Percentiles rank a stretch among this genome's conserved stretches.
phyloP scores from a whole-genome alignment of 306 rosid genomes.

The Pyrus bretschneideri region DNA sequence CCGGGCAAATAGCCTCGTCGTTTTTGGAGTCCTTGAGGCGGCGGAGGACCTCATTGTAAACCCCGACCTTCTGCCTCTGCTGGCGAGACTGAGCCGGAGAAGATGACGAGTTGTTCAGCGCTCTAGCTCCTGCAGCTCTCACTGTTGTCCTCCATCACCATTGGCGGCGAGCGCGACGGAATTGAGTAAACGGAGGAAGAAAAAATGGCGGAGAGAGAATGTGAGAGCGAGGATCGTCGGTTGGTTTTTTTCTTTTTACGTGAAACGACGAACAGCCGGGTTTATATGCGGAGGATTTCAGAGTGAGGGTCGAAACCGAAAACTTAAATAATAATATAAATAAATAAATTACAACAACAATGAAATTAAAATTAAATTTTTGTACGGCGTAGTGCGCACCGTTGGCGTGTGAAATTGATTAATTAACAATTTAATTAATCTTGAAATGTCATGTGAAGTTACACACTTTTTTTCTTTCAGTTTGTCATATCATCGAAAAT shows the following conservation, averaged over 20 bases:
- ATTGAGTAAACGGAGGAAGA: background rate
- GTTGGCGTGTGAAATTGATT: background rate
- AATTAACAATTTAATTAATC: background rate
- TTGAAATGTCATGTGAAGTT: too few relatives aligned
- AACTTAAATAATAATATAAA: background rate
- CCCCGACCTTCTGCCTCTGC: slow-evolving; percentile 63
- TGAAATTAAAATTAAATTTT: background rate
- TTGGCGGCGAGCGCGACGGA: slow-evolving; percentile 1
- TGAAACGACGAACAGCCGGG: slow-evolving; percentile 10
- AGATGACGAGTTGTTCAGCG: slow-evolving; percentile 25
- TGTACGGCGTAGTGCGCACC: slow-evolving; percentile 21
- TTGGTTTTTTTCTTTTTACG: background rate
- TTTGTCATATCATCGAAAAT: too few relatives aligned
- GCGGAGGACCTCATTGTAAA: slow-evolving; percentile 88
- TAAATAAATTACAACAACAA: background rate
- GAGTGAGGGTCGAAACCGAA: background rate
- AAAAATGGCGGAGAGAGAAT: background rate
- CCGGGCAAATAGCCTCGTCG: slow-evolving; percentile 61
- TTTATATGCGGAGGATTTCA: slow-evolving; percentile 14
- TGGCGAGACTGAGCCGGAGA: slow-evolving; percentile 50
- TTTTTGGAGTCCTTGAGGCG: slow-evolving; percentile 65
- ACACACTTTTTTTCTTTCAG: too few relatives aligned
- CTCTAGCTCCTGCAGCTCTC: slow-evolving; percentile 67
- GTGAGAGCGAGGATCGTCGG: background rate
- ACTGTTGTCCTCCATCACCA: slow-evolving; percentile 58